phyloP scores from a whole-genome alignment of 2,329 filamentous ascomycete genomes.

The Fusarium sp. region DNA sequence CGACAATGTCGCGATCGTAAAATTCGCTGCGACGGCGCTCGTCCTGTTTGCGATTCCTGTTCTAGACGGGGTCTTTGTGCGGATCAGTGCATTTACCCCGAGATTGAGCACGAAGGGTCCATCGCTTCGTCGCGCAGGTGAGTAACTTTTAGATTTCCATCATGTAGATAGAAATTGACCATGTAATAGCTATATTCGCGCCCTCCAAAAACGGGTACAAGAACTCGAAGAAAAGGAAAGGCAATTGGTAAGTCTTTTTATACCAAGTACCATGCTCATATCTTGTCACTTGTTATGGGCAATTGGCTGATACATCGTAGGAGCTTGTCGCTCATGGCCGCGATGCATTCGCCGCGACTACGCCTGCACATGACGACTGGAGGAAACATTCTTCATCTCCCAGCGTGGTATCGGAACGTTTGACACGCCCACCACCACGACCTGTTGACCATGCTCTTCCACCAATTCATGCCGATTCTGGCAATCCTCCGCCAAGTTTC shows the following conservation, averaged over 20 bases:
- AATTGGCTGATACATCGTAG: conserved; percentile 22
- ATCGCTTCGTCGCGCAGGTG: conserved; percentile 48
- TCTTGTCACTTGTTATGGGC: neutral
- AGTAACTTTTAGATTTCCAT: conserved; percentile 8
- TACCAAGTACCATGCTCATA: conserved; percentile 4
- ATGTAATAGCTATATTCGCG: conserved; percentile 44
- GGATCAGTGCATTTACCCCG: conserved; percentile 46
- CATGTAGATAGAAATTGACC: conserved; percentile 11
- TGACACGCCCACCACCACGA: conserved; percentile 20
- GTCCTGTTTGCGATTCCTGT: conserved; percentile 47
- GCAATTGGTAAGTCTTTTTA: conserved; percentile 39
- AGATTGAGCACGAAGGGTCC: conserved; percentile 48
- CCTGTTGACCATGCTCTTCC: conserved; percentile 40
- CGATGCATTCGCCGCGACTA: conserved; percentile 34
- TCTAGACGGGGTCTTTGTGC: conserved; percentile 41
- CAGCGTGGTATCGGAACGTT: conserved; percentile 31
- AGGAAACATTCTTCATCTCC: conserved; percentile 40
- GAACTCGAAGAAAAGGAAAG: conserved; percentile 47
- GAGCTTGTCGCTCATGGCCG: conserved; percentile 32
- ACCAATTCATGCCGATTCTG: conserved; percentile 39
- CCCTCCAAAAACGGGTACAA: conserved; percentile 46
- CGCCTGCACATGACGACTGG: conserved; percentile 44
- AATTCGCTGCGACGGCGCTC: conserved; percentile 48
- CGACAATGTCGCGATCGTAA: conserved; percentile 49
- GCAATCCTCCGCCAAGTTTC: conserved; percentile 31